Evolutionary conservation across 2,329 filamentous ascomycete genomes (phyloP).

Genomic region (Cytospora paraplurivora): DNA sequence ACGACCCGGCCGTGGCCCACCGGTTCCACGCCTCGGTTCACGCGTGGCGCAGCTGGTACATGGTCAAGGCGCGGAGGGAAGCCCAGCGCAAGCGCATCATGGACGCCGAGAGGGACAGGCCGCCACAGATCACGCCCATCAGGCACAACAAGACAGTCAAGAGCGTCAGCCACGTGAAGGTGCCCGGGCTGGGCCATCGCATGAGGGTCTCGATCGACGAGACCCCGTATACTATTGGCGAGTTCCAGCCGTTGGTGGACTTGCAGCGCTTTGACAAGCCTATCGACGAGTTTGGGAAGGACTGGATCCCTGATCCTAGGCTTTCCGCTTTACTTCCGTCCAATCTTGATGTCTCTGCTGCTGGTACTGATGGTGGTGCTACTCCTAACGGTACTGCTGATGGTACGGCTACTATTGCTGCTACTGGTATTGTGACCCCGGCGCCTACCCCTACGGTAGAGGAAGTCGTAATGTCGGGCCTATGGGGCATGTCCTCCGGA

Average conservation of each 20-base stretch:
- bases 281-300: conserved; percentile 52
- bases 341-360: background rate
- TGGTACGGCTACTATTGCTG: background rate
- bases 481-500: background rate
- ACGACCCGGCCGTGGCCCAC: conserved; percentile 67
- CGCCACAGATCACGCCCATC: conserved; percentile 36
- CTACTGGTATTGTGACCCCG: conserved; percentile 3
- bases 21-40: conserved; percentile 73
- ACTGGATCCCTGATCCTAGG: conserved; percentile 38
- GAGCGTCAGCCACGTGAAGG: conserved; percentile 36
- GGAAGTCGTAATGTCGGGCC: background rate
- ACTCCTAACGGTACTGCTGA: background rate
- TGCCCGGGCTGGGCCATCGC: conserved; percentile 38
- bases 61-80: conserved; percentile 58
- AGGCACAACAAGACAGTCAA: conserved; percentile 36
- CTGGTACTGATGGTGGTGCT: background rate
- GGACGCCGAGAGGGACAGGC: conserved; percentile 32
- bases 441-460: conserved; percentile 5
- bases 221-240: conserved; percentile 64
- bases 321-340: conserved; percentile 1
- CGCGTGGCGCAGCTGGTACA: conserved; percentile 87
- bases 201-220: conserved; percentile 49
- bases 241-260: conserved; percentile 69
- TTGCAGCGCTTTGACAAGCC: conserved; percentile 59
- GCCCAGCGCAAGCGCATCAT: conserved; percentile 35